These are phyloP conservation scores for Millerago galiae DNA, from an alignment of 805 yeast species.

Conservation along the genomic window DNA sequence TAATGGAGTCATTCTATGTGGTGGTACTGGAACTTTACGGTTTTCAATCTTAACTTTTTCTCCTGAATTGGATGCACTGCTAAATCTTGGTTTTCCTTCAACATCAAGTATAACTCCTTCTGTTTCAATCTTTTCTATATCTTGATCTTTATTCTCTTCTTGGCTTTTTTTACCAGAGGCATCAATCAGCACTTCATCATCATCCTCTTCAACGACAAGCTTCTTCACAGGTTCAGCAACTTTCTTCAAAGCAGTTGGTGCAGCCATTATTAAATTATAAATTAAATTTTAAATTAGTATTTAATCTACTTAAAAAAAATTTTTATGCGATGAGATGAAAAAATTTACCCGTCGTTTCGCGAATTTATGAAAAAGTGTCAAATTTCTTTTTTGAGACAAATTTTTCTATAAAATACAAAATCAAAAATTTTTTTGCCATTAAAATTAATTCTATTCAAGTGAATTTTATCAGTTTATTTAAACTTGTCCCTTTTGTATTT, in stretches of 20 bases:
- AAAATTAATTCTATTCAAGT: no score
- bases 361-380: not conserved
- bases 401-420: not conserved
- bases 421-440: no score
- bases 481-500: no score
- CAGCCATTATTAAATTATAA: slow-evolving; percentile 34
- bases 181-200: slow-evolving; percentile 32
- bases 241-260: slow-evolving; percentile 35
- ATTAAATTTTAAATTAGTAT: not conserved
- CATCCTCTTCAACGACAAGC: slow-evolving; percentile 22
- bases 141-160: slow-evolving; percentile 11
- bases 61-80: slow-evolving; percentile 55
- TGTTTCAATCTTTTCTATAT: slow-evolving; percentile 19
- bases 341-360: slow-evolving; percentile 1
- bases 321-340: slow-evolving; percentile 4
- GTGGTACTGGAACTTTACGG: slow-evolving; percentile 90
- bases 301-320: not conserved
- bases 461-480: no score
- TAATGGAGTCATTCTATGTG: slow-evolving; percentile 94
- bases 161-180: slow-evolving; percentile 27
- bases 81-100: slow-evolving; percentile 81
- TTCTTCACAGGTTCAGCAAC: not conserved
- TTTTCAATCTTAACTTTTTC: slow-evolving; percentile 73
- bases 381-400: not conserved
- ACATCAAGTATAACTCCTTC: slow-evolving; percentile 50